Conservation (phyloP, 768 basidiomycete species). For the Rhodosporidiobolus odoratus region DNA sequence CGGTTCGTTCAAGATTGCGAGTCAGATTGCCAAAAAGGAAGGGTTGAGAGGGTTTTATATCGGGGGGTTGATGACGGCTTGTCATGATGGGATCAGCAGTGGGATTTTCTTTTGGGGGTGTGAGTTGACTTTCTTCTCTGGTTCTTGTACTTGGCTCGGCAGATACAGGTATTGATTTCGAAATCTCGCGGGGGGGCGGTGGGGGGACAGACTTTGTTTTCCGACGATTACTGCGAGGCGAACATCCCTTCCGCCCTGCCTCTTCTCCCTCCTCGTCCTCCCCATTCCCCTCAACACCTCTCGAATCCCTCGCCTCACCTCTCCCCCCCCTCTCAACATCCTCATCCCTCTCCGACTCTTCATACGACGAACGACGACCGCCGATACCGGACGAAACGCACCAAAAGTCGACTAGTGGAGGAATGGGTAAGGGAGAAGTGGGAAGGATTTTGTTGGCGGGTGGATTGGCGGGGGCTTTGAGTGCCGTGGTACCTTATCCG, state of each 20-base stretch:
- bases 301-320: neutral
- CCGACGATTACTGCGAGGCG: conserved; percentile 28
- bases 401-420: neutral
- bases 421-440: conserved; percentile 25
- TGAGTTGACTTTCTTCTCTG: neutral
- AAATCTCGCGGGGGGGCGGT: too few relatives aligned
- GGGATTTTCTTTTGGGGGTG: conserved; percentile 35
- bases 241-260: conserved; percentile 19
- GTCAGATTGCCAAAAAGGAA: conserved; percentile 29
- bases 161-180: neutral
- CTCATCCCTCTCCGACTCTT: neutral
- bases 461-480: conserved; percentile 29
- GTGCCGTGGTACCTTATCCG: conserved; percentile 36
- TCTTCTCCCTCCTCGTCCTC: neutral
- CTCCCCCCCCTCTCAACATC: neutral
- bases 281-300: neutral
- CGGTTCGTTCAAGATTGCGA: conserved; percentile 33
- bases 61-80: conserved; percentile 38
- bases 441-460: conserved; percentile 30
- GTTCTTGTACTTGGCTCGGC: neutral
- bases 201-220: conserved; percentile 28
- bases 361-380: neutral
- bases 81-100: conserved; percentile 24
- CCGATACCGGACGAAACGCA: neutral
- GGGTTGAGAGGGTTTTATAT: conserved; percentile 36